A percentile compares a stretch with the other conserved stretches of the same genome.
These are phyloP conservation scores for Cordyceps fumosorosea DNA, from an alignment of 2,329 filamentous ascomycete species.

Conservation along the genomic window DNA sequence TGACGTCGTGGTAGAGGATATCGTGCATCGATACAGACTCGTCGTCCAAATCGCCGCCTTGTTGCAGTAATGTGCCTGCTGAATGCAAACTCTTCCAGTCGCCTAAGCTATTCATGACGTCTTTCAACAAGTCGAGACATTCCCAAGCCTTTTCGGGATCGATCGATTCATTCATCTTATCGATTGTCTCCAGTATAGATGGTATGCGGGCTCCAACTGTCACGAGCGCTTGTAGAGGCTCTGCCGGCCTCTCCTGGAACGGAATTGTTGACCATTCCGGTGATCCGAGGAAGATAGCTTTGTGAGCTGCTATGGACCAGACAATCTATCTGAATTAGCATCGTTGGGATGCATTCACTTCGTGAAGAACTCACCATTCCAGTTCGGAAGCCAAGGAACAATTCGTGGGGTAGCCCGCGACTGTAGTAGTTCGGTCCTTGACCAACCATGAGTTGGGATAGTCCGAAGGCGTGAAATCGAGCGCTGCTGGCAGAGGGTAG, in stretches of 20 bases:
- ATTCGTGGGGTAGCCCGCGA: slow-evolving; percentile 27
- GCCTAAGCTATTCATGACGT: neutral
- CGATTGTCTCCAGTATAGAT: slow-evolving; percentile 19
- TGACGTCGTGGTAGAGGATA: slow-evolving; percentile 29
- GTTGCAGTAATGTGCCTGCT: neutral
- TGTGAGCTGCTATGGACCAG: slow-evolving; percentile 21
- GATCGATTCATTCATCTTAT: slow-evolving; percentile 8
- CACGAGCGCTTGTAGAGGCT: slow-evolving; percentile 28
- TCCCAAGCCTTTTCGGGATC: neutral
- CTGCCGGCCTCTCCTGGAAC: slow-evolving; percentile 21
- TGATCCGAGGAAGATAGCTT: slow-evolving; percentile 25
- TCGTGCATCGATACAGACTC: neutral
- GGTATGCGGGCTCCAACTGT: slow-evolving; percentile 24
- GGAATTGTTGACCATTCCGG: slow-evolving; percentile 26
- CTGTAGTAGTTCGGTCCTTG: slow-evolving; percentile 24
- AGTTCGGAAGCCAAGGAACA: slow-evolving; percentile 35
- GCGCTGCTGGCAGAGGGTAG: slow-evolving; percentile 19
- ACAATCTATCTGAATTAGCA: neutral
- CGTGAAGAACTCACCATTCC: neutral
- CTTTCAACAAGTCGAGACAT: neutral
- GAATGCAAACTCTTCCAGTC: neutral
- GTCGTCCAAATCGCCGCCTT: neutral
- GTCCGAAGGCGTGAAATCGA: slow-evolving; percentile 28
- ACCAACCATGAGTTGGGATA: slow-evolving; percentile 27
- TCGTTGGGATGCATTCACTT: neutral